Percentiles rank a stretch among this genome's conserved stretches.
phyloP scores from a whole-genome alignment of 2,329 filamentous ascomycete species.

The Lecanicillium sp. region DNA sequence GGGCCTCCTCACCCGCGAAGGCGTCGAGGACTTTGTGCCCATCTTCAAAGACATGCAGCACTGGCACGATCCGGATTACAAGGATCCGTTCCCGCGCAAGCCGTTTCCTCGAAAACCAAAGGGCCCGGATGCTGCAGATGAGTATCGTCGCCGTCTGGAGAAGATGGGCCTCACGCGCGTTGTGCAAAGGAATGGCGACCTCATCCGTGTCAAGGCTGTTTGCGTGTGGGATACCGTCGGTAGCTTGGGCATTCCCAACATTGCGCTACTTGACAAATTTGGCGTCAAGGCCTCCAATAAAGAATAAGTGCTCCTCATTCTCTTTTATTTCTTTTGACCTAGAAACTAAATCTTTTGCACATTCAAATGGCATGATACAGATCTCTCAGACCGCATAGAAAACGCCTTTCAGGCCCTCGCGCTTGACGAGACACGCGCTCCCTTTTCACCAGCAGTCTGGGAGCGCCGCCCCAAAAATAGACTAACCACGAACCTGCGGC shows the following conservation, averaged over 20 bases:
- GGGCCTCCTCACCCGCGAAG: conserved; percentile 43
- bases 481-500: conserved; percentile 34
- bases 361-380: conserved; percentile 46
- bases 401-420: conserved; percentile 53
- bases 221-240: conserved; percentile 41
- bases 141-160: conserved; percentile 36
- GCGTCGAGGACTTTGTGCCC: conserved; percentile 45
- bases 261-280: conserved; percentile 35
- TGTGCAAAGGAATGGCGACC: conserved; percentile 26
- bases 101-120: conserved; percentile 42
- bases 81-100: conserved; percentile 36
- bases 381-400: conserved; percentile 42
- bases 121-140: conserved; percentile 29
- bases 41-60: conserved; percentile 50
- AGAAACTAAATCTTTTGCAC: conserved; percentile 26
- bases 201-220: conserved; percentile 36
- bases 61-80: conserved; percentile 36
- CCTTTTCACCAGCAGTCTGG: conserved; percentile 50
- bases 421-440: conserved; percentile 45
- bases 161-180: conserved; percentile 35
- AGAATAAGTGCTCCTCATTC: conserved; percentile 32
- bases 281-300: conserved; percentile 36
- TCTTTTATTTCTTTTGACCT: background rate
- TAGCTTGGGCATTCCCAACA: conserved; percentile 35
- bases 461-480: conserved; percentile 31